Evolutionary conservation across 805 yeast species (phyloP), one percentile per base, ranked within the genome.

Genomic region (Schizosaccharomyces octosporus): DNA sequence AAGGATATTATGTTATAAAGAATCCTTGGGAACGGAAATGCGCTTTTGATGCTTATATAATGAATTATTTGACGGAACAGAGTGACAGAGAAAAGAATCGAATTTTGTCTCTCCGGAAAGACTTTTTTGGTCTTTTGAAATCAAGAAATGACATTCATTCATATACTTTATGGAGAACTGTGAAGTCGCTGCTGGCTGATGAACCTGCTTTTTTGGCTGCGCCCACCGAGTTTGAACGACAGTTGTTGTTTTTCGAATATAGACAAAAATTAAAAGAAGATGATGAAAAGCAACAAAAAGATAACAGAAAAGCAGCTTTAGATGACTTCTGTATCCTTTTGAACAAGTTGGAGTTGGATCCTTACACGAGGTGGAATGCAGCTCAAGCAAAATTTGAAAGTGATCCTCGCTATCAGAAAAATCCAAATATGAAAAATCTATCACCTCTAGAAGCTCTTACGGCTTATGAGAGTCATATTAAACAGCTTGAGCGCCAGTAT

Each of bases 1-100:
- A 82, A 1, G 73, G 81, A 17, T 88, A 85, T 67, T 85, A 90
- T 89, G 70, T 75, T 5, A 70, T 86, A 1, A 71, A 74, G 4
- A 85, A 84, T 67, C 77, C 95, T 0, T 66, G 82, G 19, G 72
- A 75, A 64, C 77, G 89, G 62, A 80, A 81, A 65, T 72, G 73
- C 31, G 68, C 80, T 29, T 87, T 82, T 70, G 93, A 87, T 61
- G 80, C 80, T 45, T 85, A 78, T 67, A 70, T 84, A 41, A 61
- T 54, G 36, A 73, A 62, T 51, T 72, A 61, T 27, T 45, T 64
- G 55, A 48, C 58, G 17, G 58, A 48, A 17, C 62, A 63, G 27
- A 59, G 62, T 15, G 64, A 61, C 62, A 42, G 39, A 27, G 87
- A 82, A 60, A 72, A 72, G 36, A 77, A 82, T 61, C 80, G 83